A percentile compares a stretch with the other conserved stretches of the same genome.
Conservation (phyloP, 768 basidiomycete species). For the Rhizopogon vulgaris region DNA sequence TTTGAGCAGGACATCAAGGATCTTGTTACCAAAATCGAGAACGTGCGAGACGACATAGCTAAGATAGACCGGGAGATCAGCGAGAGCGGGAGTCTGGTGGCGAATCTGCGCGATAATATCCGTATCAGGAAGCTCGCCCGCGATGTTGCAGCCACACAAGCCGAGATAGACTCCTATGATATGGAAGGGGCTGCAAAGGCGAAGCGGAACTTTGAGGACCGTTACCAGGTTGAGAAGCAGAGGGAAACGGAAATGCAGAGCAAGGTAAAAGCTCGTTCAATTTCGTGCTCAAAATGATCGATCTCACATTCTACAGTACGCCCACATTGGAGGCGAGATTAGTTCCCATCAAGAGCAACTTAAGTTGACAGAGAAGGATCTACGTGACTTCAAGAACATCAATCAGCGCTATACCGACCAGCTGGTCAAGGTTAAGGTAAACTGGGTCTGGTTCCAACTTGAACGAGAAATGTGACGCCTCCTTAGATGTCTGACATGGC, state of each 20-base stretch:
- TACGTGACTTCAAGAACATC: conserved; percentile 83
- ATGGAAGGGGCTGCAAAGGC: conserved; percentile 84
- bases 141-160: conserved; percentile 62
- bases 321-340: conserved; percentile 80
- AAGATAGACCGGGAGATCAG: conserved; percentile 74
- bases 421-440: conserved; percentile 89
- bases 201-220: conserved; percentile 76
- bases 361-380: conserved; percentile 58
- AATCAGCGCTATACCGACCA: conserved; percentile 85
- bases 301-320: conserved; percentile 41
- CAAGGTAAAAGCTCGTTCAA: conserved; percentile 38
- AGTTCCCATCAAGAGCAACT: conserved; percentile 64
- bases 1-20: conserved; percentile 41
- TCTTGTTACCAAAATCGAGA: conserved; percentile 33
- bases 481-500: conserved; percentile 94
- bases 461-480: not conserved
- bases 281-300: conserved; percentile 4
- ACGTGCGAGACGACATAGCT: conserved; percentile 38
- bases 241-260: conserved; percentile 68
- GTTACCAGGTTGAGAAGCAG: conserved; percentile 66
- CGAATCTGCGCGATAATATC: conserved; percentile 79
- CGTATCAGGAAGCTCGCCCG: conserved; percentile 62
- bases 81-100: conserved; percentile 61
- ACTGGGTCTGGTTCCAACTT: conserved; percentile 5
- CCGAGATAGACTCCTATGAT: conserved; percentile 69